Evolutionary conservation across 225 moss, liverwort and hornwort species (phyloP), one percentile per base, ranked within the genome.

Genomic region (Lunularia cruciata): DNA sequence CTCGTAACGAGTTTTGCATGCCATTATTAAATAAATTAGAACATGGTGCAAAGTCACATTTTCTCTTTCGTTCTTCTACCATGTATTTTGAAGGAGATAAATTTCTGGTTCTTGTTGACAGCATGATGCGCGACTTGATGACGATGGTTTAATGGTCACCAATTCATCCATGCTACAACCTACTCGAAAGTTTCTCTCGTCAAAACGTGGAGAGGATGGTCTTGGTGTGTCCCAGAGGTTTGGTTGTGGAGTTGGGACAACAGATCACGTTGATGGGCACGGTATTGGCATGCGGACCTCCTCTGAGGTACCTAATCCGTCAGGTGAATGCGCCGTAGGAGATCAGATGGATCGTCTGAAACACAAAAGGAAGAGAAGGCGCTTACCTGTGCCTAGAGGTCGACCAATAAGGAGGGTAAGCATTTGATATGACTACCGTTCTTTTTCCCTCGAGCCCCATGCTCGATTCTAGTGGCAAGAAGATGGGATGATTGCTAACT

Each of bases 381-480:
- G 93, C 52, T 82, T 91, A 46, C 89, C 93, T 49, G 88, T 65
- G 55, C 71, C 90, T 62, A 85, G 91, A 65, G 79, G 81, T 40
- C 86, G 85, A 75, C 75, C 87, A 46, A 84, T 86, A 49, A 90
- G 85, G 79, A 87, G 89, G 86, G 98, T 98, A 74, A 62, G 57
- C 42, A 12, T 63, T 36, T 12, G 12, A 25, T 32, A 45, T n/a
- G n/a, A n/a, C n/a, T n/a, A n/a, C n/a, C n/a, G n/a, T n/a, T n/a
- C n/a, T n/a, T n/a, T n/a, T n/a, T n/a, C n/a, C n/a, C n/a, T n/a
- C 37, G 18, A 22, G 36, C 20, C 14, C 34, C 49, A 39, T 73
- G 14, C 26, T 22, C 19, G 30, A 40, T 30, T 33, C 3, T 19
- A 19, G 31, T 31, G 10, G 19, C 14, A 25, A 5, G 42, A 25